These are phyloP conservation scores for Verticillium zaregamsianum DNA, from an alignment of 2,329 filamentous ascomycete genomes.

Conservation along the genomic window DNA sequence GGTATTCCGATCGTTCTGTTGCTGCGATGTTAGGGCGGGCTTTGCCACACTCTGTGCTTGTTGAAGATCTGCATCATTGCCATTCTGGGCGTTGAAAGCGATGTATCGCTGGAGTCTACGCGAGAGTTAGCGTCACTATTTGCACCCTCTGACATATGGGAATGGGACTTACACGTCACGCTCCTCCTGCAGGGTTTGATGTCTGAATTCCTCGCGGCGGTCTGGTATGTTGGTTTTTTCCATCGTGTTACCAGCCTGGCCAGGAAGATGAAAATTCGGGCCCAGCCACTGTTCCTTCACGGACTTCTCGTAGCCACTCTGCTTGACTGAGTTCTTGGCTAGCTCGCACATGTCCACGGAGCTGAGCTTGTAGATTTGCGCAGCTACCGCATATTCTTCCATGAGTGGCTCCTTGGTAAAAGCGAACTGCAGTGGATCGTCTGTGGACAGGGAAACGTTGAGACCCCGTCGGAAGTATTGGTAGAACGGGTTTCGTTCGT, in stretches of 20 bases:
- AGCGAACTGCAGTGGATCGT: constrained; percentile 95
- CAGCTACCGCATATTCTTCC: constrained; percentile 95
- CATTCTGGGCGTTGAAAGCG: neutral
- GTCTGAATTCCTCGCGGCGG: constrained; percentile 82
- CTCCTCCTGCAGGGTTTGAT: constrained; percentile 83
- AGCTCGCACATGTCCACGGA: constrained; percentile 98
- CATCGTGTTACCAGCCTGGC: constrained; percentile 83
- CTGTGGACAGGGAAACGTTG: constrained; percentile 93
- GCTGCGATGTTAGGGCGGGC: neutral
- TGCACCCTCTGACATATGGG: neutral
- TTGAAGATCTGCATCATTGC: neutral
- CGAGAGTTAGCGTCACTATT: neutral
- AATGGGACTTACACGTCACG: constrained; percentile 65
- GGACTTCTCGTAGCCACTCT: constrained; percentile 86
- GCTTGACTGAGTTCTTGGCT: constrained; percentile 90
- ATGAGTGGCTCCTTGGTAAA: constrained; percentile 98
- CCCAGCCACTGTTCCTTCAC: constrained; percentile 94
- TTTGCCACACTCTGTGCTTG: neutral
- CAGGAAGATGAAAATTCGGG: constrained; percentile 69
- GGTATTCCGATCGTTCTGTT: neutral
- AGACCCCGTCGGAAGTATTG: constrained; percentile 93
- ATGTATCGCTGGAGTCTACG: constrained; percentile 36
- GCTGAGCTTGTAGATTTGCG: constrained; percentile 96
- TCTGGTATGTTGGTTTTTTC: constrained; percentile 96
- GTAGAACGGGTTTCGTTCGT: constrained; percentile 94